Conservation (phyloP, 129 eudicot genomes). For the Chrysanthemum seticuspe region DNA sequence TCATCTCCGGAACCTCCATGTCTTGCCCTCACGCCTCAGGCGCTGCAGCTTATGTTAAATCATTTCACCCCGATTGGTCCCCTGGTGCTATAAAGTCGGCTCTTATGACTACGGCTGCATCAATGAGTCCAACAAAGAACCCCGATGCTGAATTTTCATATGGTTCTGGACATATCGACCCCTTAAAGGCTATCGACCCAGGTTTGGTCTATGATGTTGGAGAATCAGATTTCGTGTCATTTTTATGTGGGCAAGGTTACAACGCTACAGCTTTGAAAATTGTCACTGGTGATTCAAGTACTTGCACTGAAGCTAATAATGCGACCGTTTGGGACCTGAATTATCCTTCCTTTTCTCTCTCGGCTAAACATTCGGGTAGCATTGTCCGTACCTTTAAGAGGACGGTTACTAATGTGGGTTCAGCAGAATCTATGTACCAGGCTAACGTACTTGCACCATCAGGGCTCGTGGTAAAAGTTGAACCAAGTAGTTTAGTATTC, state of each 20-base stretch:
- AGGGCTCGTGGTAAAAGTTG: conserved; percentile 40
- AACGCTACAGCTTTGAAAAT: conserved; percentile 21
- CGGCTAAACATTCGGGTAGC: neutral
- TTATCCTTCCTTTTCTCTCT: conserved; percentile 48
- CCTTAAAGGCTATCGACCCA: conserved; percentile 35
- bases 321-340: conserved; percentile 40
- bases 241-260: conserved; percentile 57
- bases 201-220: conserved; percentile 50
- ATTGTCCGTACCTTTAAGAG: conserved; percentile 25
- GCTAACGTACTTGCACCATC: conserved; percentile 33
- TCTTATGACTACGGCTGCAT: conserved; percentile 61
- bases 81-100: conserved; percentile 69
- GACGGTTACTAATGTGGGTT: conserved; percentile 50
- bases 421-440: conserved; percentile 29
- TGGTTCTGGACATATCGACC: conserved; percentile 52
- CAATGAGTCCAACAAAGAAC: conserved; percentile 31
- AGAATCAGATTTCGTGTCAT: conserved; percentile 32
- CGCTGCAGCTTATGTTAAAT: conserved; percentile 59
- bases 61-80: conserved; percentile 57
- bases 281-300: conserved; percentile 33
- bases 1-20: conserved; percentile 42
- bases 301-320: conserved; percentile 19
- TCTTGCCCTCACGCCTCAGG: conserved; percentile 64
- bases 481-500: conserved; percentile 37
- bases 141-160: conserved; percentile 45